These are phyloP conservation scores for Populus alba DNA, from an alignment of 345 rosid species.

Conservation along the genomic window DNA sequence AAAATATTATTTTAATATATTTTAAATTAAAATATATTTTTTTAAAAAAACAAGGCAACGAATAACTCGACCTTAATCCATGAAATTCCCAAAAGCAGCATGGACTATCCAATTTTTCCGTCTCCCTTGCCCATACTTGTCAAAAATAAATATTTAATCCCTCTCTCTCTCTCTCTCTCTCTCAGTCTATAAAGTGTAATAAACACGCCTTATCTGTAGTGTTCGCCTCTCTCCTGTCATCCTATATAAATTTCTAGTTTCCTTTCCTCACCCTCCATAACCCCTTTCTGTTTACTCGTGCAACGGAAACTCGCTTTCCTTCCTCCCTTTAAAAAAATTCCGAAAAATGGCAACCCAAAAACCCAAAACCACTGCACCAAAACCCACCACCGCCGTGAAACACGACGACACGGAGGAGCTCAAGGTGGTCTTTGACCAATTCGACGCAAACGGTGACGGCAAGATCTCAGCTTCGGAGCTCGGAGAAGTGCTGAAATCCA, in stretches of 20 bases:
- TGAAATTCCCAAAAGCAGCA: too few relatives aligned
- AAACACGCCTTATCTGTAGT: neutral
- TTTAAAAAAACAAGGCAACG: too few relatives aligned
- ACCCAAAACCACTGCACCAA: neutral
- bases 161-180: too few relatives aligned
- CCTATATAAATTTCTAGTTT: neutral
- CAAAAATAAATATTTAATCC: too few relatives aligned
- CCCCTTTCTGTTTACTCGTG: neutral
- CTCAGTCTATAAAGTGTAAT: neutral
- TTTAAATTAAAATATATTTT: too few relatives aligned
- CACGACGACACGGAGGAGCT: constrained; percentile 41
- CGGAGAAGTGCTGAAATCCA: constrained; percentile 53
- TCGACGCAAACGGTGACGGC: constrained; percentile 84
- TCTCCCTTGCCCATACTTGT: too few relatives aligned
- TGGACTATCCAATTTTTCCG: too few relatives aligned
- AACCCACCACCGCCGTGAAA: neutral
- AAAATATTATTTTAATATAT: too few relatives aligned
- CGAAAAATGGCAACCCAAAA: neutral
- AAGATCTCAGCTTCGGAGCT: constrained; percentile 78
- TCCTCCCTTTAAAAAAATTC: neutral
- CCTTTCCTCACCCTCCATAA: neutral
- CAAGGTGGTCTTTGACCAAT: constrained; percentile 61
- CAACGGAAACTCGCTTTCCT: neutral
- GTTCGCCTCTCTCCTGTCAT: neutral
- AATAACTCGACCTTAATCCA: too few relatives aligned